Conservation (phyloP, 805 yeast species). For the Ogataea glucozyma region DNA sequence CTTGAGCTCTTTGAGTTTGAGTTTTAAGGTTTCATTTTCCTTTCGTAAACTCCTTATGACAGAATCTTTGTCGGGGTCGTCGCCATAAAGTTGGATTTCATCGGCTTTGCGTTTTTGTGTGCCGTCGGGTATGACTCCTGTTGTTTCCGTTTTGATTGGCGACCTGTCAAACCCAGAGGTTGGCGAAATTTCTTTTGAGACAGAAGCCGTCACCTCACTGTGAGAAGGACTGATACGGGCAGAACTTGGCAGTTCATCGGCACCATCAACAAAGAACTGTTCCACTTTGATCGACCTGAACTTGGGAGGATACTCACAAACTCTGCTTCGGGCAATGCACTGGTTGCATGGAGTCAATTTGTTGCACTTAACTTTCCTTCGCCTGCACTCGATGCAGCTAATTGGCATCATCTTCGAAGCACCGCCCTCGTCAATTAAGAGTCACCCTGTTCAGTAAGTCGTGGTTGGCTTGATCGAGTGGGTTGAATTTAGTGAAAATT, state of each 20-base stretch:
- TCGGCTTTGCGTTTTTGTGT: slow-evolving; percentile 2
- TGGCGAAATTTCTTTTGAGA: neutral
- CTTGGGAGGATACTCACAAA: slow-evolving; percentile 48
- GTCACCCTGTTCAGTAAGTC: no score
- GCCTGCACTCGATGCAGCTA: slow-evolving; percentile 37
- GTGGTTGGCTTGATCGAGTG: no score
- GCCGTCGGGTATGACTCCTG: neutral
- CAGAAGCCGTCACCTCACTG: neutral
- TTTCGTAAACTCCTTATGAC: slow-evolving; percentile 19
- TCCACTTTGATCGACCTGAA: slow-evolving; percentile 45
- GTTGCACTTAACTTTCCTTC: slow-evolving; percentile 39
- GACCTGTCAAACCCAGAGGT: neutral
- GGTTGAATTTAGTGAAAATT: no score
- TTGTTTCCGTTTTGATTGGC: neutral
- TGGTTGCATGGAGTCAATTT: slow-evolving; percentile 46
- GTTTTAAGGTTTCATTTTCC: slow-evolving; percentile 33
- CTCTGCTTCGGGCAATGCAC: slow-evolving; percentile 39
- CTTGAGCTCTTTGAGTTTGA: slow-evolving; percentile 30
- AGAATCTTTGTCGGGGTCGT: slow-evolving; percentile 14
- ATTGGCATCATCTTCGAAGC: slow-evolving; percentile 34
- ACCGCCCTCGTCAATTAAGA: no score
- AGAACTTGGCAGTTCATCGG: neutral
- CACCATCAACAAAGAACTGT: slow-evolving; percentile 16
- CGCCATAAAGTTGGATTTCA: neutral
- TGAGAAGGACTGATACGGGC: neutral